phyloP scores from a whole-genome alignment of 352 stramenopile genomes.

The Pythium phragmiticola region DNA sequence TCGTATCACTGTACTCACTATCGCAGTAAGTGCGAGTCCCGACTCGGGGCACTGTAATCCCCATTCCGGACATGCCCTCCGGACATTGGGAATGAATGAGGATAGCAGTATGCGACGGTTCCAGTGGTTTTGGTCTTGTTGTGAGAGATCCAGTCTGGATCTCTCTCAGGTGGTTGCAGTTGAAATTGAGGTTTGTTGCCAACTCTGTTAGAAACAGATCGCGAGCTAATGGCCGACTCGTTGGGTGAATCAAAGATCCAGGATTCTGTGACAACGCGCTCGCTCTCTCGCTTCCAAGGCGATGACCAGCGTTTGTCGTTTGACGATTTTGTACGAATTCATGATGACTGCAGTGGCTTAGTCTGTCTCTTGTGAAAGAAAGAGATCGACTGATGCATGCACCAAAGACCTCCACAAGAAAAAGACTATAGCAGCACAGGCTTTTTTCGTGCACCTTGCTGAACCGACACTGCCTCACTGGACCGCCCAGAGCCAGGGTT shows the following conservation, averaged over 20 bases:
- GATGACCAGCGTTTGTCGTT: not conserved
- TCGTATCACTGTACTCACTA: no score
- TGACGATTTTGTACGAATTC: not conserved
- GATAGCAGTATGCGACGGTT: no score
- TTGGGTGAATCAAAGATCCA: no score
- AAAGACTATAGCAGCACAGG: not conserved
- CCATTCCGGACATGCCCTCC: no score
- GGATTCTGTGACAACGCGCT: not conserved
- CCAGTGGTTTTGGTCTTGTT: no score
- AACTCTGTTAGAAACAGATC: not conserved
- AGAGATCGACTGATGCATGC: not conserved
- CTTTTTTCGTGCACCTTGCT: not conserved
- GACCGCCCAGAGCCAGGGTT: conserved; percentile 3
- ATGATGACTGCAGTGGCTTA: not conserved
- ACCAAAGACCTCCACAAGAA: conserved; percentile 5
- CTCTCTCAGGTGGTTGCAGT: not conserved
- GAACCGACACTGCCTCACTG: not conserved
- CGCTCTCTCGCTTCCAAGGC: not conserved
- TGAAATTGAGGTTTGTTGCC: not conserved
- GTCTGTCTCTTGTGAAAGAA: not conserved
- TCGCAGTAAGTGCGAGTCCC: no score
- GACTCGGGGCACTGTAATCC: no score
- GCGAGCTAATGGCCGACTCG: not conserved
- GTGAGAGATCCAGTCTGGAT: not conserved
- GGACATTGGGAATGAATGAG: no score